These are phyloP conservation scores for Myxozyma vanderwaltii DNA, from an alignment of 805 yeast genomes.

Conservation along the genomic window DNA sequence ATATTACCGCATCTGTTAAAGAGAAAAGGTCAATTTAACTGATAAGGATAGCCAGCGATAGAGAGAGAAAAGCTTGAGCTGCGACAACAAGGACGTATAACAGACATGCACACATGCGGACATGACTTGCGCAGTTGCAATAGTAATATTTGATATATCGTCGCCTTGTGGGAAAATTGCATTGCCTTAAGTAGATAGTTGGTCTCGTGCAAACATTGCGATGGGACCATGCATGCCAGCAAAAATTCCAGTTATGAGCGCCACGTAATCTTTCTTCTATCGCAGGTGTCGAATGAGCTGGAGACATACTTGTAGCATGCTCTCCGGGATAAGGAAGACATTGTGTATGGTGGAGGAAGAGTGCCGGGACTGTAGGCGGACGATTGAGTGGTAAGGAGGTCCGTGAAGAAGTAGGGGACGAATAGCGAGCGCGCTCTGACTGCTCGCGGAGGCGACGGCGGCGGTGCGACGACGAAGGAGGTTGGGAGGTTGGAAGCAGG, in stretches of 20 bases:
- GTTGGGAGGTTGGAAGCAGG: background rate
- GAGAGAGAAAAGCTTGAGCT: background rate
- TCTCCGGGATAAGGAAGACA: slow-evolving; percentile 32
- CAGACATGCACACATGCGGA: too few species aligned
- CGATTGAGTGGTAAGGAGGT: background rate
- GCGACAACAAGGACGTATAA: too few species aligned
- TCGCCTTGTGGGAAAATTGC: background rate
- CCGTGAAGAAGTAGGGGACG: background rate
- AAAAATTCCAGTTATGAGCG: too few species aligned
- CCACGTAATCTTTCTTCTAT: too few species aligned
- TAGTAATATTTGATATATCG: too few species aligned
- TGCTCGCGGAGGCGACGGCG: background rate
- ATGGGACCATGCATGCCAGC: background rate
- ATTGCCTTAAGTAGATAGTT: background rate
- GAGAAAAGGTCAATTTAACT: background rate
- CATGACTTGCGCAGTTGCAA: too few species aligned
- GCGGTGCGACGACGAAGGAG: background rate
- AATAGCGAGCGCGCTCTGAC: too few species aligned
- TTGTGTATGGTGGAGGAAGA: too few species aligned
- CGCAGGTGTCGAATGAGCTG: too few species aligned
- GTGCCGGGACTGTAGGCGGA: background rate
- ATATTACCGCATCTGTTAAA: slow-evolving; percentile 78
- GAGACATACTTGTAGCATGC: slow-evolving; percentile 37
- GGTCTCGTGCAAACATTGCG: background rate
- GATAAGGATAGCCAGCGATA: background rate